Base-by-base conservation (phyloP, 768 basidiomycete genomes). In the Tremella fuciformis region DNA sequence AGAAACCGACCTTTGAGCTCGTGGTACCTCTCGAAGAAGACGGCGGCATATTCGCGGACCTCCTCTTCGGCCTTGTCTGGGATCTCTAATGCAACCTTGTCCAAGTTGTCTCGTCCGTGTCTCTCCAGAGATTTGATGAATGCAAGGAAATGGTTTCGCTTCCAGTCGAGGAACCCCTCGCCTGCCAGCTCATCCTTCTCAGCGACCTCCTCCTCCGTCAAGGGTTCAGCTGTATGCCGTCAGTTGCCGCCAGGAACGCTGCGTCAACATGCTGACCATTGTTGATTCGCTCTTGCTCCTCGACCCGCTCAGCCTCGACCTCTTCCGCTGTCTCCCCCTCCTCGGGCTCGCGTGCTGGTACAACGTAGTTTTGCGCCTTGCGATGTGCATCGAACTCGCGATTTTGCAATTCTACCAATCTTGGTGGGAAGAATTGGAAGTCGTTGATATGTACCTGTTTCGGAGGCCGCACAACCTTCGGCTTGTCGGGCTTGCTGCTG, bases 341-440 rank as follows among this genome's bases (percentile, higher is more conserved):
- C 60, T 79, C 82, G 3, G 86, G 73, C 39, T 91, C 90, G 13
- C 87, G 83, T 1, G 82, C 46, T 0, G 84, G 83, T 0, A 77
- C 77, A 24, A 75, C 57, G 60, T 71, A 75, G 24, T 69, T 72
- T 58, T 77, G 74, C 21, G 71, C 50, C 62, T 76, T 75, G 77
- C 64, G 56, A 53, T 71, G 67, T 8, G 67, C 67, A 63, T 71
- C 65, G 41, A 88, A 79, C 76, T 97, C 94, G 55, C 86, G 83
- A 67, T 94, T 90, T 72, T 97, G 92, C 24, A 97, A 79, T 66
- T 85, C 85, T 3, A 85, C 82, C 11, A 98, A 77, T 53, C 86
- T 82, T 0, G 85, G 83, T 7, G 92, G 88, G 80, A 89, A 97
- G 82, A 99, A 98, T 71, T 99, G 94, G 82, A 91, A 94, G 76